A percentile compares a stretch with the other conserved stretches of the same genome.
phyloP scores from a whole-genome alignment of 495 filamentous ascomycete species.

The Penicillium diatomitis region DNA sequence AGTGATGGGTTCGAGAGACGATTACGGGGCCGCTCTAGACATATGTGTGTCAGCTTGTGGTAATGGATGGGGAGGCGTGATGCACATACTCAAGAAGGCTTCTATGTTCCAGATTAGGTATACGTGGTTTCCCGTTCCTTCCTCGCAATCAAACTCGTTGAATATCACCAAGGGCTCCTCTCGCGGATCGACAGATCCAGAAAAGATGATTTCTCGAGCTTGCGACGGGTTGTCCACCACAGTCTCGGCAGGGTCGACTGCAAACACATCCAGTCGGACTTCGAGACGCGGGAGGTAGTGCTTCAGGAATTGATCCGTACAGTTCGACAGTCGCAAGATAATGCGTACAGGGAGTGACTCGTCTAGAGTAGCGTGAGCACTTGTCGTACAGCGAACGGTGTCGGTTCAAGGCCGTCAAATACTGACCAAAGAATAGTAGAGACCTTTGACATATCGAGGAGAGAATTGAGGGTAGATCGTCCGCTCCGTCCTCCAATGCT shows the following conservation, averaged over 20 bases:
- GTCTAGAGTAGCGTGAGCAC: constrained; percentile 53
- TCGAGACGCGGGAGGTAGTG: constrained; percentile 53
- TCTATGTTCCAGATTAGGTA: constrained; percentile 75
- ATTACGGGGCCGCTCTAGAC: constrained; percentile 56
- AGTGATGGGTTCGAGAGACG: constrained; percentile 70
- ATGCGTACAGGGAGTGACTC: constrained; percentile 67
- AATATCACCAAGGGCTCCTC: constrained; percentile 55
- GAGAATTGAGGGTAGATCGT: constrained; percentile 37
- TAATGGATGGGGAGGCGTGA: not conserved
- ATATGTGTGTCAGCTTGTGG: constrained; percentile 9
- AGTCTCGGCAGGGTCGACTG: constrained; percentile 49
- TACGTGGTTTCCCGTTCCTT: constrained; percentile 47
- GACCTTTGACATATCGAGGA: constrained; percentile 41
- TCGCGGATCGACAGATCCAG: constrained; percentile 46
- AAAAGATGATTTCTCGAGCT: constrained; percentile 57
- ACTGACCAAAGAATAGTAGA: constrained; percentile 59
- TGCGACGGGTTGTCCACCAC: constrained; percentile 38
- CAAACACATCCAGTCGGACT: constrained; percentile 61
- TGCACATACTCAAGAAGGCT: constrained; percentile 54
- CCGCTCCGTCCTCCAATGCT: constrained; percentile 38
- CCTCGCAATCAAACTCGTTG: constrained; percentile 44
- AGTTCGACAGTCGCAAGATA: constrained; percentile 58
- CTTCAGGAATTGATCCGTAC: constrained; percentile 48
- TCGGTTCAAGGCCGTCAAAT: constrained; percentile 16
- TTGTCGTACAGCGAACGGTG: constrained; percentile 43